Conservation (phyloP, 2,329 filamentous ascomycete genomes). For the Cercospora sp. region DNA sequence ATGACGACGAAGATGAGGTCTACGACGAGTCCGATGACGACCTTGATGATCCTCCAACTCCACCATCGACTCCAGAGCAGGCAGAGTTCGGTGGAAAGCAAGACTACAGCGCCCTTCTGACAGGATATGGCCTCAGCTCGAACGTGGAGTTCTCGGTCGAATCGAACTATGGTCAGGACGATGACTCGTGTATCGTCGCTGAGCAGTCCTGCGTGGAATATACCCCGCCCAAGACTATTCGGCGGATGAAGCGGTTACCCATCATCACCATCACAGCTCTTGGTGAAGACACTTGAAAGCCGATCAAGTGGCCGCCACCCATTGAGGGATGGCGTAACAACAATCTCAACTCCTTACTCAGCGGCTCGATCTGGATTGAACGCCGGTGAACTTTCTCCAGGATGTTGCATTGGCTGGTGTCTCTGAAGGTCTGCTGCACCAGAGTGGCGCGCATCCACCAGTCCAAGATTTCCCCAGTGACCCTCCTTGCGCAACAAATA, state of each 20-base stretch:
- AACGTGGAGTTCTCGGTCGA: not conserved
- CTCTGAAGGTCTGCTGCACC: too few relatives aligned
- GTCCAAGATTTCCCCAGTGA: too few relatives aligned
- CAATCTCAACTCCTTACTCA: not conserved
- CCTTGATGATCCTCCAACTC: constrained; percentile 1
- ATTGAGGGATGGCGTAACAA: not conserved
- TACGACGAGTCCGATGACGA: constrained; percentile 10
- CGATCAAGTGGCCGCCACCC: not conserved
- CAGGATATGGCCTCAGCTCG: not conserved
- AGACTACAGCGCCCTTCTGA: not conserved
- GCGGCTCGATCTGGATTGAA: not conserved
- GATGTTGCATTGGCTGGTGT: not conserved
- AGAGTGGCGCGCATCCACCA: not conserved
- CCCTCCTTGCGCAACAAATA: not conserved
- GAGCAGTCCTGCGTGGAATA: not conserved
- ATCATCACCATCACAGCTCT: constrained; percentile 1
- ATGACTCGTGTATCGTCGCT: not conserved
- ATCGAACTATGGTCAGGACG: not conserved
- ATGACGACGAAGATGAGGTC: constrained; percentile 3
- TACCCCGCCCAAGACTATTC: not conserved
- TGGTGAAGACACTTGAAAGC: not conserved
- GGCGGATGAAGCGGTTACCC: not conserved
- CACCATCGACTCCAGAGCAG: not conserved
- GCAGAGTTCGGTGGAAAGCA: not conserved
- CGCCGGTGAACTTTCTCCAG: not conserved